phyloP scores from a whole-genome alignment of 2,329 filamentous ascomycete genomes.

The Aspergillus viridinutans region DNA sequence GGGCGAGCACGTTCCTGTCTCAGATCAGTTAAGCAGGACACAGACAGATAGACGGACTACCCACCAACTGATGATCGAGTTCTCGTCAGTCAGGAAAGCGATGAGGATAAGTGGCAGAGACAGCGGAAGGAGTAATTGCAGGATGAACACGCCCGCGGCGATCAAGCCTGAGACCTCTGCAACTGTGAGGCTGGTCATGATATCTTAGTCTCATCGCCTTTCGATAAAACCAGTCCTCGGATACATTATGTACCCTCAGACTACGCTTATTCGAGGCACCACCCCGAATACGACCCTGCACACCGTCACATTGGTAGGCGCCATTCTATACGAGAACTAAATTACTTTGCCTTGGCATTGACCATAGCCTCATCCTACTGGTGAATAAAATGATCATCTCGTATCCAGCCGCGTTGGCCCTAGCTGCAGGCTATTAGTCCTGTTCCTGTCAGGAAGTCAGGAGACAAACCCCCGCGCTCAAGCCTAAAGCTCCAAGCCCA shows the following conservation, averaged over 20 bases:
- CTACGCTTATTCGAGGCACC: not conserved
- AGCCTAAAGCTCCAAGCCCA: not conserved
- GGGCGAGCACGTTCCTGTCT: conserved; percentile 34
- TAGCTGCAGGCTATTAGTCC: too few relatives aligned
- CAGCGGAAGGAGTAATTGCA: conserved; percentile 36
- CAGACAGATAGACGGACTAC: conserved; percentile 1
- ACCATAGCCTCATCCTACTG: too few relatives aligned
- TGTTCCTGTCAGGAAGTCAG: too few relatives aligned
- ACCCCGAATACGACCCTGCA: not conserved
- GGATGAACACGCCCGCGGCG: conserved; percentile 33
- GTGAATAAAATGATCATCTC: not conserved
- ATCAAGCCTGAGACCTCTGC: conserved; percentile 41
- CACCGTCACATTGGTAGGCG: not conserved
- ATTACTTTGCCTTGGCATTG: too few relatives aligned
- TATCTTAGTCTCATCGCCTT: not conserved
- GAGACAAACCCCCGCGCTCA: too few relatives aligned
- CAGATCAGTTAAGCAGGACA: conserved; percentile 2
- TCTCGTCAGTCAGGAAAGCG: conserved; percentile 33
- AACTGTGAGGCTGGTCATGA: conserved; percentile 24
- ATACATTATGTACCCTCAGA: too few relatives aligned
- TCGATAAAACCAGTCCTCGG: too few relatives aligned
- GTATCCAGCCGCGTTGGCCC: not conserved
- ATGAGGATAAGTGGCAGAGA: conserved; percentile 35
- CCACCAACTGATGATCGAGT: conserved; percentile 38
- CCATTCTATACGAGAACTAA: not conserved